A percentile compares a stretch with the other conserved stretches of the same genome.
These are phyloP conservation scores for Bertia moriformis DNA, from an alignment of 2,329 filamentous ascomycete species.

Conservation along the genomic window DNA sequence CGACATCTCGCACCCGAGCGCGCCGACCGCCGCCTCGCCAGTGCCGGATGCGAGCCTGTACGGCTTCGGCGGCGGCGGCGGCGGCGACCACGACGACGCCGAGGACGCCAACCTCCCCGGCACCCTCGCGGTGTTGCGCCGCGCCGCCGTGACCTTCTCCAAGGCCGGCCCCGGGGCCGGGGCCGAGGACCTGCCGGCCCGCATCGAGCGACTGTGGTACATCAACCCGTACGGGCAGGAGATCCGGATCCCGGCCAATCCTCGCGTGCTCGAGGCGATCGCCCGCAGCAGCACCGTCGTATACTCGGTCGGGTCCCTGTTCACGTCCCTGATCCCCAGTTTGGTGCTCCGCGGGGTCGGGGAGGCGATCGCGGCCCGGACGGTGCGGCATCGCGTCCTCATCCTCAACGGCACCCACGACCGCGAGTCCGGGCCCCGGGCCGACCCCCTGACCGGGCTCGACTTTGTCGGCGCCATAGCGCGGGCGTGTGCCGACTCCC, in stretches of 20 bases:
- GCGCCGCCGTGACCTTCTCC: slow-evolving; percentile 68
- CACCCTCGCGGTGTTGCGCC: slow-evolving; percentile 63
- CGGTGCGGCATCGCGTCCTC: slow-evolving; percentile 57
- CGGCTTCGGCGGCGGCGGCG: slow-evolving; percentile 5
- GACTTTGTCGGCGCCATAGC: slow-evolving; percentile 76
- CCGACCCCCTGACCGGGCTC: slow-evolving; percentile 50
- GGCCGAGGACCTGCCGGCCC: slow-evolving; percentile 62
- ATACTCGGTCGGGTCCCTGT: slow-evolving; percentile 87
- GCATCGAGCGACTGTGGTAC: slow-evolving; percentile 81
- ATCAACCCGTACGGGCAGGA: slow-evolving; percentile 98
- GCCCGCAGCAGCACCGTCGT: slow-evolving; percentile 53
- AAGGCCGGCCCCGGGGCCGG: no score
- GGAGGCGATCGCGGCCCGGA: slow-evolving; percentile 36
- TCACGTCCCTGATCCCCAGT: slow-evolving; percentile 75
- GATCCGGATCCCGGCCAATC: slow-evolving; percentile 72
- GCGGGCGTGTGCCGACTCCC: slow-evolving; percentile 57
- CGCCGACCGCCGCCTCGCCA: slow-evolving; percentile 36
- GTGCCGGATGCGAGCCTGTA: slow-evolving; percentile 10
- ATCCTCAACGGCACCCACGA: slow-evolving; percentile 75
- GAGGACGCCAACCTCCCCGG: slow-evolving; percentile 75
- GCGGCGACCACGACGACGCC: slow-evolving; percentile 31
- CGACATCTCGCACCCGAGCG: slow-evolving; percentile 72
- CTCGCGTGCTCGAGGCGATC: slow-evolving; percentile 61
- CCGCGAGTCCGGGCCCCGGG: slow-evolving; percentile 66
- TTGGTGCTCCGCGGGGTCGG: slow-evolving; percentile 68